phyloP scores from a whole-genome alignment of 306 rosid genomes.

The Cotoneaster glaucophyllus region DNA sequence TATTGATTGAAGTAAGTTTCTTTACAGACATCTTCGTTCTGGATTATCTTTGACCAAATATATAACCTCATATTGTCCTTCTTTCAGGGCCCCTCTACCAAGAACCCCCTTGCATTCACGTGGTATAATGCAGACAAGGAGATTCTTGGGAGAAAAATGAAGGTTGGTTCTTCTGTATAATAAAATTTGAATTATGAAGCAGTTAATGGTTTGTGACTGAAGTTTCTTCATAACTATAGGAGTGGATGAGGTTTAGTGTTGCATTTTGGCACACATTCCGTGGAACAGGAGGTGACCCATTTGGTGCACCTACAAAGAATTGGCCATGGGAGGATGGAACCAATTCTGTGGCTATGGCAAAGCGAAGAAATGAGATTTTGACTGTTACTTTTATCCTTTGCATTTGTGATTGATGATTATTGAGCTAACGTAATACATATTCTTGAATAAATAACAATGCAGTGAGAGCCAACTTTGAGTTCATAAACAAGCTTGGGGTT shows the following conservation, averaged over 20 bases:
- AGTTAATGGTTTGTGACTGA: constrained; percentile 16
- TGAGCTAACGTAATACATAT: not conserved
- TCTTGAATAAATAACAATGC: constrained; percentile 13
- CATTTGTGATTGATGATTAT: not conserved
- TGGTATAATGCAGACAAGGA: constrained; percentile 88
- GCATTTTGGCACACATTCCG: constrained; percentile 99
- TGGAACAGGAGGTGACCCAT: constrained; percentile 86
- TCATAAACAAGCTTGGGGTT: constrained; percentile 81
- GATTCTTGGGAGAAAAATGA: constrained; percentile 91
- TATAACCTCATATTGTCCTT: not conserved
- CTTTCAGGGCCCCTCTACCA: constrained; percentile 81
- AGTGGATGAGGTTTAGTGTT: constrained; percentile 95
- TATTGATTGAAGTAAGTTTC: not conserved
- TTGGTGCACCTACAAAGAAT: constrained; percentile 75
- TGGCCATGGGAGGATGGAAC: constrained; percentile 99
- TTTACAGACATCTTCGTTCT: not conserved
- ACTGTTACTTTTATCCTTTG: not conserved
- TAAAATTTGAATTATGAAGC: not conserved
- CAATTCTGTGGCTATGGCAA: constrained; percentile 83
- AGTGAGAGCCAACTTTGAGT: constrained; percentile 95
- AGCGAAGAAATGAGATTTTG: constrained; percentile 71
- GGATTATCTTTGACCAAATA: not conserved
- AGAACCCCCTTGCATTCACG: constrained; percentile 67
- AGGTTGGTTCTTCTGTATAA: constrained; percentile 43
- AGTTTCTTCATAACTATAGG: constrained; percentile 32